Conservation (phyloP, 306 rosid genomes). For the Vachellia collinsii region DNA sequence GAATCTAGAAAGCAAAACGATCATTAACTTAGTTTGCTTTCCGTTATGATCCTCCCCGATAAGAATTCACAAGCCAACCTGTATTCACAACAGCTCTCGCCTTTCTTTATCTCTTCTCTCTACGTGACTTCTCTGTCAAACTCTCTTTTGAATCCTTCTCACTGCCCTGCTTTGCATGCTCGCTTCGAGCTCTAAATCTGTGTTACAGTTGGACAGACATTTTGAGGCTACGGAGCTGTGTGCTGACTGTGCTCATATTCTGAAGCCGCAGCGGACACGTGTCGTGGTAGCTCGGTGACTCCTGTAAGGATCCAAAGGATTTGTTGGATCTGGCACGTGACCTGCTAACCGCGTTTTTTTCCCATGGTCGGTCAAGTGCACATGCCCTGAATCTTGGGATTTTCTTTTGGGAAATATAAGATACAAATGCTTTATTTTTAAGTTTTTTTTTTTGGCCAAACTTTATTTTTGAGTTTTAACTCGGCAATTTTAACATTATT, state of each 20-base stretch:
- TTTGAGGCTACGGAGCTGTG: neutral
- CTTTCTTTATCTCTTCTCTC: too few species aligned
- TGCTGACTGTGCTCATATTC: too few species aligned
- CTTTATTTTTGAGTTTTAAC: neutral
- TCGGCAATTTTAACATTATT: neutral
- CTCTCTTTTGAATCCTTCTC: neutral
- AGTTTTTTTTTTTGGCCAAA: too few species aligned
- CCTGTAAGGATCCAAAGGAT: neutral
- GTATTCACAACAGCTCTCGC: slow-evolving; percentile 12
- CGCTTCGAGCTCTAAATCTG: neutral
- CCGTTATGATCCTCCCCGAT: slow-evolving; percentile 30
- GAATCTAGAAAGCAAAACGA: slow-evolving; percentile 25
- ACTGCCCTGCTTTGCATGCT: neutral
- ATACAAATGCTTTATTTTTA: neutral
- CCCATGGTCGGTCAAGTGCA: neutral
- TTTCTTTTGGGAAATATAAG: neutral
- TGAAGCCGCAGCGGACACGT: neutral
- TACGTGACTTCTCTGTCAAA: neutral
- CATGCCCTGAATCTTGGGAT: neutral
- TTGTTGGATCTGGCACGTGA: neutral
- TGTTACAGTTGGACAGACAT: neutral
- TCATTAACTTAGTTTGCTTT: neutral
- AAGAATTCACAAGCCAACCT: neutral
- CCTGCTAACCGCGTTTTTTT: neutral
- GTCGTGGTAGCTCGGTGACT: neutral